Evolutionary conservation across 192 early-diverging fungal genomes (phyloP).

Genomic region (Phycomyces nitens): DNA sequence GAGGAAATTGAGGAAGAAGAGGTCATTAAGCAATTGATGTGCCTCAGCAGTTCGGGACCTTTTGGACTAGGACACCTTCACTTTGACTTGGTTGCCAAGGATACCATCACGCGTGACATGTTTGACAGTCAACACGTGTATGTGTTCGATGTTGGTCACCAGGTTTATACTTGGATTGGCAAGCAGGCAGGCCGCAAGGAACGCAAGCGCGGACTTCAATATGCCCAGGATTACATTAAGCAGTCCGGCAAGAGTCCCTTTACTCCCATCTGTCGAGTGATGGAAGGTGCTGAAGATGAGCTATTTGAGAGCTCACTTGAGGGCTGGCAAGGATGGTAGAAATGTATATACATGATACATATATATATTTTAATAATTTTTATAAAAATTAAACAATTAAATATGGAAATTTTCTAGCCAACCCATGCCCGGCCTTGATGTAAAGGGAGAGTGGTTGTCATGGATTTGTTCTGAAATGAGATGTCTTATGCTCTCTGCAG

Average conservation of each 20-base stretch:
- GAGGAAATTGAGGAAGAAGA: conserved; percentile 13
- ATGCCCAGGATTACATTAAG: conserved; percentile 64
- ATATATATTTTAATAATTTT: conserved; percentile 3
- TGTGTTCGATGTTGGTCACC: conserved; percentile 58
- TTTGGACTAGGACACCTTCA: conserved; percentile 23
- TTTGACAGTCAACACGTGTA: conserved; percentile 67
- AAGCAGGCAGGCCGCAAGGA: conserved; percentile 48
- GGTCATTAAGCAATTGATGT: conserved; percentile 13
- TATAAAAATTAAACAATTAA: conserved; percentile 6
- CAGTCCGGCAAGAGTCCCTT: conserved; percentile 43
- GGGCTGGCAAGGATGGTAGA: conserved; percentile 40
- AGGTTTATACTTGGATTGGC: conserved; percentile 64
- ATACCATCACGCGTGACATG: conserved; percentile 36
- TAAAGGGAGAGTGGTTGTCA: background rate
- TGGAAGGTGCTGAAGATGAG: conserved; percentile 70
- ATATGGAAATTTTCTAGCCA: conserved; percentile 20
- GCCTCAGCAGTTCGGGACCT: conserved; percentile 24
- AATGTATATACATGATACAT: background rate
- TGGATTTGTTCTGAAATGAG: background rate
- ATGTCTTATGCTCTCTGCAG: background rate
- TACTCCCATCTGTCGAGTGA: conserved; percentile 57
- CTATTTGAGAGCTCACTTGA: conserved; percentile 44
- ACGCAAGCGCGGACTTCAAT: conserved; percentile 48
- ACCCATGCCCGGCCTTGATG: background rate
- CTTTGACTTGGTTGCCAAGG: conserved; percentile 56